Evolutionary conservation across 768 basidiomycete species (phyloP).

Genomic region (Phylloporus sp.): DNA sequence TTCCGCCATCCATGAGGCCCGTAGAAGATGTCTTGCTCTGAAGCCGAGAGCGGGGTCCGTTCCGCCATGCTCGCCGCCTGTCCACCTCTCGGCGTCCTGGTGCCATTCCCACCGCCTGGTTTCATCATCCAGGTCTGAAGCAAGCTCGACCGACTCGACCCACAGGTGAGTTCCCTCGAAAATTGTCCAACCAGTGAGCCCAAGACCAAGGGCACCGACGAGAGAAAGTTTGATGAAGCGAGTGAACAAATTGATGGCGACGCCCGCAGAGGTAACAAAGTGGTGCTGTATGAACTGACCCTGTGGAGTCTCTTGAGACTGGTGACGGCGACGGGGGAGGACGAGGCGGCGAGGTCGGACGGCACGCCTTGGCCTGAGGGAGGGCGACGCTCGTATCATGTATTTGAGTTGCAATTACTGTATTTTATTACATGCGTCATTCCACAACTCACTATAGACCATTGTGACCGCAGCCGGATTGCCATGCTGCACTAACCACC

Average conservation of each 20-base stretch:
- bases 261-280: constrained; percentile 32
- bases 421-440: no score
- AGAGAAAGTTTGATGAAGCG: constrained; percentile 49
- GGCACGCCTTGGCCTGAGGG: constrained; percentile 4
- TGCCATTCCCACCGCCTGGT: constrained; percentile 64
- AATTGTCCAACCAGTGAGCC: constrained; percentile 40
- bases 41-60: constrained; percentile 70
- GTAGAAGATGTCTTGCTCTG: constrained; percentile 54
- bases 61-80: constrained; percentile 52
- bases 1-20: constrained; percentile 68
- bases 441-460: no score
- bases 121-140: constrained; percentile 46
- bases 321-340: constrained; percentile 9
- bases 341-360: neutral
- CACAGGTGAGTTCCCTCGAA: constrained; percentile 58
- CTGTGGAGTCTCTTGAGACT: constrained; percentile 14
- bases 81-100: constrained; percentile 56
- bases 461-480: no score
- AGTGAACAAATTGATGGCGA: constrained; percentile 40
- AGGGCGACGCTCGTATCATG: constrained; percentile 15
- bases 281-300: constrained; percentile 29
- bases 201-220: constrained; percentile 40
- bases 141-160: constrained; percentile 54
- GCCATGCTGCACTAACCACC: no score
- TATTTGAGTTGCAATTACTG: no score